These are phyloP conservation scores for Cercospora nicotianae DNA, from an alignment of 2,329 filamentous ascomycete genomes.

Conservation along the genomic window DNA sequence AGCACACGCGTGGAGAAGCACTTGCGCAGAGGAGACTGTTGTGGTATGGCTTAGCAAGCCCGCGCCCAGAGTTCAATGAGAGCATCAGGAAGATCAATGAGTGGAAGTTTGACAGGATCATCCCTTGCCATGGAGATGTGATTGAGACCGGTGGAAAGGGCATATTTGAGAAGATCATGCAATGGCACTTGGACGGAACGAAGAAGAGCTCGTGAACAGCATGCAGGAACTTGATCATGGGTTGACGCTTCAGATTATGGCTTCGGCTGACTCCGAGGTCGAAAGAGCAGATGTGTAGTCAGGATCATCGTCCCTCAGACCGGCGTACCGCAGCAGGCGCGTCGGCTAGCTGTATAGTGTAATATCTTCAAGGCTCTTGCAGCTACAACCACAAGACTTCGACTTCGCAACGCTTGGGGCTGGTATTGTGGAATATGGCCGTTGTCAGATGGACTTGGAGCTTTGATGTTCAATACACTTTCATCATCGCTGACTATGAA, in stretches of 20 bases:
- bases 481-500: neutral
- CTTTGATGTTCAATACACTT: neutral
- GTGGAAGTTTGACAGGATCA: conserved; percentile 83
- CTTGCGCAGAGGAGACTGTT: conserved; percentile 75
- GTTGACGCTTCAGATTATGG: neutral
- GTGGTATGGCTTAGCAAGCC: conserved; percentile 71
- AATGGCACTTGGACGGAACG: conserved; percentile 70
- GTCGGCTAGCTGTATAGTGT: neutral
- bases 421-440: neutral
- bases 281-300: neutral
- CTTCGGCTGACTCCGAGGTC: neutral
- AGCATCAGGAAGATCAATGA: conserved; percentile 67
- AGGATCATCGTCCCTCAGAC: neutral
- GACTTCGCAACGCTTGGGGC: neutral
- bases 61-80: conserved; percentile 68
- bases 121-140: conserved; percentile 92
- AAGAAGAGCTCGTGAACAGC: conserved; percentile 30
- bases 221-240: neutral
- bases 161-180: conserved; percentile 74
- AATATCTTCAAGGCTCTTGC: neutral
- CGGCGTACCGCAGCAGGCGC: neutral
- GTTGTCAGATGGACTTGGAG: neutral
- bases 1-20: conserved; percentile 62
- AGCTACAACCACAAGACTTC: neutral
- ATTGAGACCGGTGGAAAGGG: conserved; percentile 74